Conservation (phyloP, 1,284 basidiomycete genomes). For the Coniferiporia weirii region DNA sequence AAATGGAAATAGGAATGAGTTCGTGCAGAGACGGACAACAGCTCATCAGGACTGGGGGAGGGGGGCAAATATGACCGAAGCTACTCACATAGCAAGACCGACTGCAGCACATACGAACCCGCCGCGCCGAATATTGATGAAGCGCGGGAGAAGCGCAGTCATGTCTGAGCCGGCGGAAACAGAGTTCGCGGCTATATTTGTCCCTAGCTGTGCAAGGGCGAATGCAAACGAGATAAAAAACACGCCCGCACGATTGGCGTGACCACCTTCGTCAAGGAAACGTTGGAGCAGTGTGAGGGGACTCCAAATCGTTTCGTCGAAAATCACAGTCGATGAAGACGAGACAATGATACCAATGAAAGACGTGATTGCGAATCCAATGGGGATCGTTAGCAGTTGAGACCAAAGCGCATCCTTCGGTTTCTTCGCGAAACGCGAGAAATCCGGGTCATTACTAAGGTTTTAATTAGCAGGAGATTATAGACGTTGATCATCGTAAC, state of each 20-base stretch:
- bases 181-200: conserved; percentile 82
- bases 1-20: background rate
- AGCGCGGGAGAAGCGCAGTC: conserved; percentile 75
- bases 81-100: conserved; percentile 58
- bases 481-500: conserved; percentile 22
- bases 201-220: conserved; percentile 66
- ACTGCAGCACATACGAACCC: conserved; percentile 75
- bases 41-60: background rate
- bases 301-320: conserved; percentile 76
- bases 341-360: conserved; percentile 85
- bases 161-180: conserved; percentile 83
- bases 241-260: conserved; percentile 24
- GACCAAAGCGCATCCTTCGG: conserved; percentile 67
- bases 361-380: conserved; percentile 73
- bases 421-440: conserved; percentile 66
- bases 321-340: conserved; percentile 73
- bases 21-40: background rate
- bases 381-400: conserved; percentile 68
- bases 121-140: conserved; percentile 82
- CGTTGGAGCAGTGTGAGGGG: conserved; percentile 68
- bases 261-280: conserved; percentile 51
- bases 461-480: conserved; percentile 10
- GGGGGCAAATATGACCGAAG: background rate
- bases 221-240: conserved; percentile 77
- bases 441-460: conserved; percentile 68